A percentile compares a stretch with the other conserved stretches of the same genome.
Conservation (phyloP, 495 filamentous ascomycete genomes). For the Glutinoglossum americanum region DNA sequence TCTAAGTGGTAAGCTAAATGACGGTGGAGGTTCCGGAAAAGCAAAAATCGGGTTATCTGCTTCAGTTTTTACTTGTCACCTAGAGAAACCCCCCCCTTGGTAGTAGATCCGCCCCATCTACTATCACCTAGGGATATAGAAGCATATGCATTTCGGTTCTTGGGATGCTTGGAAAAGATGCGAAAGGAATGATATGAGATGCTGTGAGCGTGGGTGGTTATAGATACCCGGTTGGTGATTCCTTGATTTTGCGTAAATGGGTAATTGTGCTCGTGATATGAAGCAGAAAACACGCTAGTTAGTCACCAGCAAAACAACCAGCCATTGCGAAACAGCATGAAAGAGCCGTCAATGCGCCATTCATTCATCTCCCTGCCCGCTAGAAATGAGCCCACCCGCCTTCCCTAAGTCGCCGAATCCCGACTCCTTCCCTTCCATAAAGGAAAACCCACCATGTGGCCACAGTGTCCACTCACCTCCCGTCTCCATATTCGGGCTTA, state of each 20-base stretch:
- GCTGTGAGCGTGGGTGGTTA: background rate
- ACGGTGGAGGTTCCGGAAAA: background rate
- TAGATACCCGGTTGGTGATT: background rate
- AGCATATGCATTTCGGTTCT: too few species aligned
- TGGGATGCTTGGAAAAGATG: too few species aligned
- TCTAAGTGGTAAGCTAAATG: background rate
- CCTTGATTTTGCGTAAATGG: background rate
- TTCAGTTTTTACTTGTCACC: background rate
- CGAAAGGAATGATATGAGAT: too few species aligned
- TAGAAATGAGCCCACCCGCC: too few species aligned
- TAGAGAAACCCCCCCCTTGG: background rate
- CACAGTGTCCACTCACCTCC: constrained; percentile 8
- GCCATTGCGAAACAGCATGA: background rate
- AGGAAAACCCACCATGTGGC: background rate
- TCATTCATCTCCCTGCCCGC: too few species aligned
- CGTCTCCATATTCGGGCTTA: constrained; percentile 39
- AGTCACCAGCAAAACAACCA: background rate
- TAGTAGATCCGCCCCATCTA: background rate
- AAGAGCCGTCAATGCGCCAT: too few species aligned
- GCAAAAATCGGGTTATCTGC: background rate
- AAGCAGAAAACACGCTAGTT: background rate
- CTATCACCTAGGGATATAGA: too few species aligned
- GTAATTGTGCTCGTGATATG: background rate
- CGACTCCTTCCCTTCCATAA: too few species aligned
- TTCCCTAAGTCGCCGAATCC: too few species aligned